phyloP scores from a whole-genome alignment of 768 basidiomycete genomes.

The Auricularia heimuer region DNA sequence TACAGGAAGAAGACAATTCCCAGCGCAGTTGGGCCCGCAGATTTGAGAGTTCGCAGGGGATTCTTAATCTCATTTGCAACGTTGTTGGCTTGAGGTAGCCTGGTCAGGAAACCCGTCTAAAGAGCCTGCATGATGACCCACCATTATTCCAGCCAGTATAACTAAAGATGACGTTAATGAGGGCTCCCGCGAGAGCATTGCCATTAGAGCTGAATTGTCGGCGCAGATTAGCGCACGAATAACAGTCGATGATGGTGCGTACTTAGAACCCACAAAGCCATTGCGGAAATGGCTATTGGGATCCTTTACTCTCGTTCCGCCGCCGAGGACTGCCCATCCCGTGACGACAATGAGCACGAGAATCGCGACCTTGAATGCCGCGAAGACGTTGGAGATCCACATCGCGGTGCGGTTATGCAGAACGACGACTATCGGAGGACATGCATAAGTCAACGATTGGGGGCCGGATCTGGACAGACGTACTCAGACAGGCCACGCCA shows the following conservation, averaged over 20 bases:
- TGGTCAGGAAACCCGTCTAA: slow-evolving; percentile 9
- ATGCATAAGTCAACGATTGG: slow-evolving; percentile 19
- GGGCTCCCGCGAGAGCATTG: slow-evolving; percentile 5
- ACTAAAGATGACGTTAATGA: slow-evolving; percentile 20
- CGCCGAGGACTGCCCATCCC: neutral
- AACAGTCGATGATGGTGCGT: neutral
- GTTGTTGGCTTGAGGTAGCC: slow-evolving; percentile 11
- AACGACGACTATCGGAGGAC: slow-evolving; percentile 9
- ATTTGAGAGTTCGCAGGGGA: slow-evolving; percentile 32
- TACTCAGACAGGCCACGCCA: neutral
- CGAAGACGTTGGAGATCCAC: neutral
- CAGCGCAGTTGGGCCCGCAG: slow-evolving; percentile 34
- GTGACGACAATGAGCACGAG: neutral
- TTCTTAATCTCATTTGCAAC: slow-evolving; percentile 16
- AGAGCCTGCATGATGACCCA: neutral
- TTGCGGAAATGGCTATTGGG: neutral
- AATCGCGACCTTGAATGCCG: neutral
- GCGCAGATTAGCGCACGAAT: neutral
- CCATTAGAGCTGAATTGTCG: neutral
- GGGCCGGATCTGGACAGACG: slow-evolving; percentile 11
- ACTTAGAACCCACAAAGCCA: neutral
- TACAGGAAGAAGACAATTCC: slow-evolving; percentile 36
- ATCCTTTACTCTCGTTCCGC: neutral
- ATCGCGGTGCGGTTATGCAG: neutral
- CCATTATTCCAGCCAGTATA: neutral